Percentiles rank a stretch among this genome's conserved stretches.
Evolutionary conservation across 2,329 filamentous ascomycete genomes (phyloP).

Genomic region (Byssothecium circinans): DNA sequence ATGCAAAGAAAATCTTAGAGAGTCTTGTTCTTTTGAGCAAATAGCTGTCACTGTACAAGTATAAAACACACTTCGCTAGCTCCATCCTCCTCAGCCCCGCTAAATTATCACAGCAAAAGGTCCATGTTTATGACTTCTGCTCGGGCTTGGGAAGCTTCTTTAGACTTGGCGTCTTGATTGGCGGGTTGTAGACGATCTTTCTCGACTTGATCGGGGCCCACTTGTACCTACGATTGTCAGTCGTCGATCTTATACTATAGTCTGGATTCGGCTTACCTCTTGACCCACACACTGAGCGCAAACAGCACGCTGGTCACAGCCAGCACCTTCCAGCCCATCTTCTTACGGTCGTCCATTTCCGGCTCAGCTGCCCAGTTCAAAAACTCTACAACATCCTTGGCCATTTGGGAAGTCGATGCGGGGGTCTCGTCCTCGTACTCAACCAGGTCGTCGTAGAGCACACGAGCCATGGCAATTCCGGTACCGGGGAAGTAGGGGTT

Average conservation of each 20-base stretch:
- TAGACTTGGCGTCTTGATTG: constrained; percentile 43
- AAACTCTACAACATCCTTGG: constrained; percentile 98
- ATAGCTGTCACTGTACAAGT: constrained; percentile 45
- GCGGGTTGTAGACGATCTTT: constrained; percentile 87
- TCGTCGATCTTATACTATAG: not conserved
- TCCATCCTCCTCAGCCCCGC: constrained; percentile 16
- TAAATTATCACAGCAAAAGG: constrained; percentile 24
- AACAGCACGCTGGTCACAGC: constrained; percentile 77
- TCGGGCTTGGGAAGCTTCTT: constrained; percentile 35
- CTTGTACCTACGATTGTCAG: constrained; percentile 70
- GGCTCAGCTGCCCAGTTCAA: constrained; percentile 99
- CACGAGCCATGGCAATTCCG: constrained; percentile 98
- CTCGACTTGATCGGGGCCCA: constrained; percentile 95
- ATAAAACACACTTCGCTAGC: constrained; percentile 38
- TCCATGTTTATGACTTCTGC: constrained; percentile 38
- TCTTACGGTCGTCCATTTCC: constrained; percentile 99
- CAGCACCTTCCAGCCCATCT: constrained; percentile 98
- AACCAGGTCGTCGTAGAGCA: constrained; percentile 94
- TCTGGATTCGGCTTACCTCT: constrained; percentile 62
- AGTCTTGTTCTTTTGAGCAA: constrained; percentile 34
- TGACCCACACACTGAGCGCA: constrained; percentile 92
- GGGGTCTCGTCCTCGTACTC: constrained; percentile 98
- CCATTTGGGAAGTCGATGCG: constrained; percentile 97
- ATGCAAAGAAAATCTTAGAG: constrained; percentile 32
- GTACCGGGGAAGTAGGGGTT: constrained; percentile 99